Evolutionary conservation across 306 rosid genomes (phyloP).

Genomic region (Begonia fuchsioides): DNA sequence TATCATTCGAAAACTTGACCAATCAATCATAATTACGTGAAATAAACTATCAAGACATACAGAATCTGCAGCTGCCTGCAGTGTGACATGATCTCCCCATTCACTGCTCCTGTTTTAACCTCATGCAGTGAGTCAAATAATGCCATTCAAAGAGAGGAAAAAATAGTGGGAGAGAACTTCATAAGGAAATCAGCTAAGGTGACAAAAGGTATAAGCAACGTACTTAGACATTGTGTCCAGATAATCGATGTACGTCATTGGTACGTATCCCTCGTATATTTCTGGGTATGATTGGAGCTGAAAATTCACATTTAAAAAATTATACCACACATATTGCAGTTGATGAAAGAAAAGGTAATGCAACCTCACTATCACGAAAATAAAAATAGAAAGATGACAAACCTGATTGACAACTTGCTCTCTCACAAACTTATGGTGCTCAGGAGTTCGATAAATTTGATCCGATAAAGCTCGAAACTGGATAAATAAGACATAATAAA

Average conservation of each 20-base stretch:
- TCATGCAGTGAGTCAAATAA: neutral
- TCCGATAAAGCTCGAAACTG: constrained; percentile 45
- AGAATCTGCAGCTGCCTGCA: constrained; percentile 50
- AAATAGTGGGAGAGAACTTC: neutral
- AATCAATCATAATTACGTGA: constrained; percentile 1
- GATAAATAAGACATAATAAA: neutral
- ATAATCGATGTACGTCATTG: constrained; percentile 42
- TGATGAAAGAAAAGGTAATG: neutral
- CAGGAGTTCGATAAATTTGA: constrained; percentile 38
- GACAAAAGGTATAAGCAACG: constrained; percentile 5
- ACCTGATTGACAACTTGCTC: constrained; percentile 42
- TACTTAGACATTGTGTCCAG: constrained; percentile 45
- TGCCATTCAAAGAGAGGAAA: neutral
- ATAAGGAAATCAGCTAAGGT: neutral
- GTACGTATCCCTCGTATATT: constrained; percentile 44
- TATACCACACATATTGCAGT: neutral
- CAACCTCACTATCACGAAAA: constrained; percentile 1
- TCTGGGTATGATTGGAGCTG: constrained; percentile 37
- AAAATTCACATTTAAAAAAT: constrained; percentile 6
- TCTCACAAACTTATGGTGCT: constrained; percentile 43
- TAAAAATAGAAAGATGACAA: neutral
- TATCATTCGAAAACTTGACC: no score
- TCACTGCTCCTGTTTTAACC: constrained; percentile 34
- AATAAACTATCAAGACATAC: constrained; percentile 12
- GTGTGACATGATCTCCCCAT: constrained; percentile 47